phyloP scores from a whole-genome alignment of 2,329 filamentous ascomycete species.

The Metarhizium rileyi region DNA sequence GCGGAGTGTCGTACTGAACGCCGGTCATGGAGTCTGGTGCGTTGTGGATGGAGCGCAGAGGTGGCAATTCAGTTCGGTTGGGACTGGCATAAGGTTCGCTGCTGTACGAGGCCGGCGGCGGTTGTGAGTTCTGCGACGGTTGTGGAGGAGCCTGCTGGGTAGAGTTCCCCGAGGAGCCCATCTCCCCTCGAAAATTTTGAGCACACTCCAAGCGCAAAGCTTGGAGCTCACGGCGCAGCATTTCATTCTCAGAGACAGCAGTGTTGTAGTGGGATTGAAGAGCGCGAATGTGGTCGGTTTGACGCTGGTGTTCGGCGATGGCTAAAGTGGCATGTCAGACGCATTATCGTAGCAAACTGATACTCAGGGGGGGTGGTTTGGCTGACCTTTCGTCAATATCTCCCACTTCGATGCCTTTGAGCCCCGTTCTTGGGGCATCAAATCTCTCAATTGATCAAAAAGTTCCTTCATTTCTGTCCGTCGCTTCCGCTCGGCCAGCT shows the following conservation, averaged over 20 bases:
- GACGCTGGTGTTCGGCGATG: slow-evolving; percentile 51
- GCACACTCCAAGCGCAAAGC: slow-evolving; percentile 36
- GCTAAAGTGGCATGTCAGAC: slow-evolving; percentile 27
- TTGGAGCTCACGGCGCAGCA: slow-evolving; percentile 40
- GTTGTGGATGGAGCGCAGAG: slow-evolving; percentile 42
- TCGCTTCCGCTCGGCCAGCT: slow-evolving; percentile 74
- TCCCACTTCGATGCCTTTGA: slow-evolving; percentile 88
- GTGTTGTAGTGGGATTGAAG: slow-evolving; percentile 36
- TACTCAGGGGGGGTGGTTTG: background rate
- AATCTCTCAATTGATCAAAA: slow-evolving; percentile 69
- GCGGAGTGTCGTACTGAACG: slow-evolving; percentile 49
- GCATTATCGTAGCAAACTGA: background rate
- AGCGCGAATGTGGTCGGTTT: slow-evolving; percentile 37
- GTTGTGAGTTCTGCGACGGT: slow-evolving; percentile 6
- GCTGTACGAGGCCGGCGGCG: slow-evolving; percentile 13
- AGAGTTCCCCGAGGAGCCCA: slow-evolving; percentile 14
- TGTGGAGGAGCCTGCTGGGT: slow-evolving; percentile 16
- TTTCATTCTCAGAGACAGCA: slow-evolving; percentile 33
- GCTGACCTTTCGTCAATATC: slow-evolving; percentile 70
- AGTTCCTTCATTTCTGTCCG: slow-evolving; percentile 83
- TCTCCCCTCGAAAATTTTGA: slow-evolving; percentile 33
- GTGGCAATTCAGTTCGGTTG: slow-evolving; percentile 43
- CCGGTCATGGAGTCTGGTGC: slow-evolving; percentile 55
- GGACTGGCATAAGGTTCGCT: slow-evolving; percentile 21
- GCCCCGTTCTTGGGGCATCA: slow-evolving; percentile 71